Evolutionary conservation across 805 yeast species (phyloP), one percentile per base, ranked within the genome.

Genomic region (Candida glaebosa): DNA sequence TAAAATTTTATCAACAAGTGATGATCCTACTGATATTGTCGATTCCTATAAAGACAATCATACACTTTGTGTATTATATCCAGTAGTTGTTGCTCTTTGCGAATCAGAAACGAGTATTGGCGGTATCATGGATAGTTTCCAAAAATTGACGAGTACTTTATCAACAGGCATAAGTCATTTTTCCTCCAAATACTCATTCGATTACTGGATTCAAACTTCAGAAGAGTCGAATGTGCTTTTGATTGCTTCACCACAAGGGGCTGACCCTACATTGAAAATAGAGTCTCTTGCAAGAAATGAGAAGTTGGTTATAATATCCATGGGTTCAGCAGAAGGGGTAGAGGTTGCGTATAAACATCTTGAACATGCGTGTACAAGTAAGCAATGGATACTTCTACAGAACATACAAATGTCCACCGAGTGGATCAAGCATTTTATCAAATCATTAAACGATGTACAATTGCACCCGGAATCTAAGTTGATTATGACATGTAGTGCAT

Each of bases 321-420:
- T 90, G 77, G 97, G 96, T 0, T 78, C 95, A 0, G 55, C 58
- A 18, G 95, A 87, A 58, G 82, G 86, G 7, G 58, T 69, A 2
- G 73, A 66, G 2, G 61, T 69, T 31, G 90, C 91, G 0, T 76
- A 75, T 17, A 61, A 66, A 38, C 77, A 78, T n/a, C 61, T 87
- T 6, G 52, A 57, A 1, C 59, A 56, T 7, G 77, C 79, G 0
- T 54, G 71, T 1, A 61, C 56, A n/a, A 54, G 54, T 1, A 88
- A 87, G 0, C 51, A 58, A 1, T 88, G 96, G 96, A 58, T 91
- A 0, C 51, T 90, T 20, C 59, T 91, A 22, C 96, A 91, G 55
- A 90, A 90, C 53, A 66, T 87, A 9, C 96, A 91, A 44, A 74
- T 84, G 71, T 78, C 93, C 0, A 64, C 75, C 1, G 58, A 55